Evolutionary conservation across 352 stramenopile species (phyloP).

Genomic region (Globisporangium uncinulatum): DNA sequence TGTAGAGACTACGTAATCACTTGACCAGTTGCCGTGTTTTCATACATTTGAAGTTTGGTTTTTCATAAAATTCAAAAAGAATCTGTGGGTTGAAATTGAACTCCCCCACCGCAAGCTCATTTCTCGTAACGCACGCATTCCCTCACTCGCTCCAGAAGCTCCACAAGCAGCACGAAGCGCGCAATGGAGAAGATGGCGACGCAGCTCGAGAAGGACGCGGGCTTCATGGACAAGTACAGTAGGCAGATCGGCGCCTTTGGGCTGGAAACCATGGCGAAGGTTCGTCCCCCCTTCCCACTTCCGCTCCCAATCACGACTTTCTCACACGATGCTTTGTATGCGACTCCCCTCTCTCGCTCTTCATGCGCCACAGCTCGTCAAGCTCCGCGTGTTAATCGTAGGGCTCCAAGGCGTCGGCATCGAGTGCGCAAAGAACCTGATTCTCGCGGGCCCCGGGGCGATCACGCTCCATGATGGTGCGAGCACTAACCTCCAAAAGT

Average conservation of each 20-base stretch:
- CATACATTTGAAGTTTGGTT: no score
- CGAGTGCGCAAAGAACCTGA: constrained; percentile 92
- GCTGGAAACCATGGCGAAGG: constrained; percentile 90
- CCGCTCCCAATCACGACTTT: no score
- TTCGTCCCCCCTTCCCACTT: constrained; percentile 11
- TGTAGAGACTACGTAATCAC: background rate
- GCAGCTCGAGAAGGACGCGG: constrained; percentile 78
- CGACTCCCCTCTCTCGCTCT: background rate
- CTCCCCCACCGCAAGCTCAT: no score
- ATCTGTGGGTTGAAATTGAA: no score
- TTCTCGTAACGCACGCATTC: background rate
- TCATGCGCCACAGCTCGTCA: constrained; percentile 39
- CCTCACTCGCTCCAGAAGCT: constrained; percentile 8
- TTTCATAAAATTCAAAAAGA: no score
- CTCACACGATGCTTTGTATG: background rate
- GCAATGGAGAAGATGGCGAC: constrained; percentile 57
- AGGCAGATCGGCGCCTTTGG: constrained; percentile 91
- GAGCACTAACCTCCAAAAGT: background rate
- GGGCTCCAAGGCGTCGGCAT: constrained; percentile 84
- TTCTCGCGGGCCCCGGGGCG: constrained; percentile 81
- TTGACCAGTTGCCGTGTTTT: no score
- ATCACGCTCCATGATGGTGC: constrained; percentile 85
- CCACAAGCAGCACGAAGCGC: constrained; percentile 17
- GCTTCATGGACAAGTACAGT: constrained; percentile 93
- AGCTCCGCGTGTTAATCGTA: constrained; percentile 82